A percentile compares a stretch with the other conserved stretches of the same genome.
These are phyloP conservation scores for Eleusine coracana DNA, from an alignment of 176 grass and related monocot genomes.

Conservation along the genomic window DNA sequence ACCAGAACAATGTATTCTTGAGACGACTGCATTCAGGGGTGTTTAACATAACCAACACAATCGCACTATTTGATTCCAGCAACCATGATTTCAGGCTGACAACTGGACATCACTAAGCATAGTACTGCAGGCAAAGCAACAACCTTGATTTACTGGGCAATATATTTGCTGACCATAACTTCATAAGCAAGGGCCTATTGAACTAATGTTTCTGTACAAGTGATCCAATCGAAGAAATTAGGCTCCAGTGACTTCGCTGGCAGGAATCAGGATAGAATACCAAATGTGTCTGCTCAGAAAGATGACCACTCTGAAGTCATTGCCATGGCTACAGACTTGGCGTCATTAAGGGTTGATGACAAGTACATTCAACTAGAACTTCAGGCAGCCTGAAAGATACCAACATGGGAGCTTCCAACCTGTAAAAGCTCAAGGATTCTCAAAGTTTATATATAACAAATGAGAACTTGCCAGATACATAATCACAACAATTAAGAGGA, in stretches of 20 bases:
- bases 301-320: not conserved
- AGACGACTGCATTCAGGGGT: not conserved
- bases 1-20: not conserved
- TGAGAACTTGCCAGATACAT: not conserved
- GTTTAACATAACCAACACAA: not conserved
- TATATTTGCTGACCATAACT: not conserved
- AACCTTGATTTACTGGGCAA: not conserved
- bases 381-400: not conserved
- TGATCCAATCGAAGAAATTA: not conserved
- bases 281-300: not conserved
- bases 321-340: not conserved
- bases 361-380: conserved; percentile 10
- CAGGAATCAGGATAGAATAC: not conserved
- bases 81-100: not conserved
- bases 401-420: not conserved
- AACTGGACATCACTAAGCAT: not conserved
- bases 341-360: not conserved
- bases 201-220: not conserved
- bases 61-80: not conserved
- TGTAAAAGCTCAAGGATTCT: not conserved
- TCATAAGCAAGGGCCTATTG: not conserved
- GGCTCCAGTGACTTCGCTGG: not conserved
- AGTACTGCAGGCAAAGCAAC: not conserved
- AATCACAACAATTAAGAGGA: not conserved
- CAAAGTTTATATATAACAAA: not conserved